Percentiles rank a stretch among this genome's conserved stretches.
Conservation (phyloP, 805 yeast species). For the Candida ovalis region DNA sequence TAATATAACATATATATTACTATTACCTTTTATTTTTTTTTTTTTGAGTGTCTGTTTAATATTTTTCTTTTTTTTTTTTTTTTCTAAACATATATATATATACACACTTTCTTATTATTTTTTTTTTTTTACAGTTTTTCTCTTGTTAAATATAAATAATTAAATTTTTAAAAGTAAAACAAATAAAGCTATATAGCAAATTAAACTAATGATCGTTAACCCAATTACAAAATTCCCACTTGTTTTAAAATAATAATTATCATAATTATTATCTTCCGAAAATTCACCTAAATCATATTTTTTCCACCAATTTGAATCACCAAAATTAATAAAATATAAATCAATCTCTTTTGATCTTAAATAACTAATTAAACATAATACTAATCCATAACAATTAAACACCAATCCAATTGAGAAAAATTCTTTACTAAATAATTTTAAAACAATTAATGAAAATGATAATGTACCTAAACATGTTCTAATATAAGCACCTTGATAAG, state of each 20-base stretch:
- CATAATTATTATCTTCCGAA: slow-evolving; percentile 12
- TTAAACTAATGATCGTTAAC: slow-evolving; percentile 45
- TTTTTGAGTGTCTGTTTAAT: too few relatives aligned
- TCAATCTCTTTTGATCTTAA: slow-evolving; percentile 25
- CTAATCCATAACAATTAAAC: slow-evolving; percentile 56
- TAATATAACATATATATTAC: too few relatives aligned
- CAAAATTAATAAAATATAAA: slow-evolving; percentile 28
- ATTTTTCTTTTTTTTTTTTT: too few relatives aligned
- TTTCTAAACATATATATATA: too few relatives aligned
- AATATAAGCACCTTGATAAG: slow-evolving; percentile 81
- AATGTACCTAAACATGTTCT: slow-evolving; percentile 68
- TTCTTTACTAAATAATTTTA: slow-evolving; percentile 60
- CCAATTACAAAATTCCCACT: slow-evolving; percentile 59
- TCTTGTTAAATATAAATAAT: too few relatives aligned
- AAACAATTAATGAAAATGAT: slow-evolving; percentile 58
- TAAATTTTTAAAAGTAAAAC: slow-evolving; percentile 45
- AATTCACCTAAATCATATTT: slow-evolving; percentile 12
- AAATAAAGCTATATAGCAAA: slow-evolving; percentile 48
- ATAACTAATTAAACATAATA: slow-evolving; percentile 31
- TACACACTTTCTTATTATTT: too few relatives aligned
- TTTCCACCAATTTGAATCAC: slow-evolving; percentile 20
- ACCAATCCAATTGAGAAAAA: slow-evolving; percentile 66
- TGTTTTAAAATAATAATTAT: slow-evolving; percentile 44
- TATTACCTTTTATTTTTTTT: too few relatives aligned
- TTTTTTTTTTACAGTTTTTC: background rate